Conservation (phyloP, 768 basidiomycete species). For the Auriscalpium orientale region DNA sequence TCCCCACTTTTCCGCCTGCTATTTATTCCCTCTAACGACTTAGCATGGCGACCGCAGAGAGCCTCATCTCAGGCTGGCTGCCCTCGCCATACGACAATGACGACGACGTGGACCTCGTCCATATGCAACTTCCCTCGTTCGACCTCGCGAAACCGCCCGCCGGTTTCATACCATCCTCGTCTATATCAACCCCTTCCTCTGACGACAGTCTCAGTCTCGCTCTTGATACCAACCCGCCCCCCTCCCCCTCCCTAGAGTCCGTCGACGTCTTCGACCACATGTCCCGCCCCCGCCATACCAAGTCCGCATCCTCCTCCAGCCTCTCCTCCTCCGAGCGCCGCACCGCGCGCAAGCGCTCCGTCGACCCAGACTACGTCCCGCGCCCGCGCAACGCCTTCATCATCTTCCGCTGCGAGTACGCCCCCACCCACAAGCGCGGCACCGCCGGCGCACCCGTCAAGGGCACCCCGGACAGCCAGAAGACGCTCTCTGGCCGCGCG, state of each 20-base stretch:
- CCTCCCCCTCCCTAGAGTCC: constrained; percentile 1
- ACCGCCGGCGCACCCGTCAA: constrained; percentile 22
- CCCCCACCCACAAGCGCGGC: constrained; percentile 36
- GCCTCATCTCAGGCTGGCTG: constrained; percentile 13
- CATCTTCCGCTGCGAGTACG: constrained; percentile 64
- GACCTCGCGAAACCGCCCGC: neutral
- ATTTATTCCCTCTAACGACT: constrained; percentile 11
- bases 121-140: neutral
- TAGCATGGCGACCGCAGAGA: constrained; percentile 10
- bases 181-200: constrained; percentile 5
- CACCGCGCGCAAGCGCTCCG: constrained; percentile 31
- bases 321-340: constrained; percentile 33
- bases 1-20: neutral
- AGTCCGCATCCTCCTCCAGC: constrained; percentile 2
- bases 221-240: neutral
- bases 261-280: constrained; percentile 4
- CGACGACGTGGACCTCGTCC: constrained; percentile 12
- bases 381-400: constrained; percentile 68
- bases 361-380: constrained; percentile 53
- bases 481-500: constrained; percentile 69
- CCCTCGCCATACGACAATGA: constrained; percentile 13
- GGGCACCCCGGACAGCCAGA: constrained; percentile 23
- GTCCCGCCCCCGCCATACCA: neutral
- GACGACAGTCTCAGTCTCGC: neutral
- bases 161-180: constrained; percentile 4